Base-by-base conservation (phyloP, 2,329 filamentous ascomycete genomes). In the Epichloe amarillans region DNA sequence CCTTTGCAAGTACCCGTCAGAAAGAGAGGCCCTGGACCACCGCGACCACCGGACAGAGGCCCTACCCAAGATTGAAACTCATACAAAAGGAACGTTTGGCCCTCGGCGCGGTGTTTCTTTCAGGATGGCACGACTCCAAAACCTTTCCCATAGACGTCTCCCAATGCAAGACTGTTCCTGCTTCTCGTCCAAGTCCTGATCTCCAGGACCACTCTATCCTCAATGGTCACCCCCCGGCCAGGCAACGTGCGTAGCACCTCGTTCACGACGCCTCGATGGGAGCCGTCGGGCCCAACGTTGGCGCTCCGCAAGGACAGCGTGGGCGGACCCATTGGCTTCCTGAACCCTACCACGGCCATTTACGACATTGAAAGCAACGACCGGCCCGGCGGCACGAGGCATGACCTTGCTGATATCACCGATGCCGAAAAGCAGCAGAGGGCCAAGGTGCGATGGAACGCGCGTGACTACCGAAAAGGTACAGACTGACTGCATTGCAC, bases 341-440 rank as follows among this genome's bases (percentile, higher is more conserved):
- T 55, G 26, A 55, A 55, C 41, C 53, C 52, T 15, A 55, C 53
- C 17, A 52, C 52, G 14, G 53, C 53, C 44, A 53, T 55, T 15
- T 55, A 53, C 40, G 53, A 55, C 41, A 55, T 55, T 30, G 17
- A 35, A 3, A 35, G 37, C 35, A 50, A 50, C 21, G 50, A 55
- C 5, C 37, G 36, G 19, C 30, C 39, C 12, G 39, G 40, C n/a
- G 47, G 47, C 30, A 8, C 23, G n/a, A 12, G 47, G 5, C 5
- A 7, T 15, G 46, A 49, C 7, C 39, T 52, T 23, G 26, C 48
- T 23, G 49, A 53, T 7, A 26, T 43, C 4, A 45, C 45, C 10
- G 19, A 51, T 15, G 21, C 51, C 15, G 52, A 50, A 35, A 19
- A 17, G 2, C 46, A 47, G 2, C 44, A 55, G 47, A 42, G 52